phyloP scores from a whole-genome alignment of 2,329 filamentous ascomycete genomes.

The Didymella segeticola region DNA sequence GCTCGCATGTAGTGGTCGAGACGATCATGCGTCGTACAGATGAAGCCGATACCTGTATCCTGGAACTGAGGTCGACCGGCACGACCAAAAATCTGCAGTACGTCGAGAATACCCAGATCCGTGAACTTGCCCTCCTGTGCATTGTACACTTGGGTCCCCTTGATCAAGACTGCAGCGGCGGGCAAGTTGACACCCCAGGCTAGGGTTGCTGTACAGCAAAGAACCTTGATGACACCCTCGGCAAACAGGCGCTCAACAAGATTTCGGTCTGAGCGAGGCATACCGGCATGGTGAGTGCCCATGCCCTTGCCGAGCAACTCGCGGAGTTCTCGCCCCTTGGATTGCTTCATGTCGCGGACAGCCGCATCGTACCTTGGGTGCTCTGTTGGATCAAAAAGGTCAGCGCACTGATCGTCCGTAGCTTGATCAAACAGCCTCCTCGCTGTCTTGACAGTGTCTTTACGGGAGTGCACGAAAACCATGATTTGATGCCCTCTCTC shows the following conservation, averaged over 20 bases:
- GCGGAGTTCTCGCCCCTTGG: constrained; percentile 83
- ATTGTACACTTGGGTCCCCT: constrained; percentile 96
- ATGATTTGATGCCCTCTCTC: constrained; percentile 94
- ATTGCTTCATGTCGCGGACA: constrained; percentile 82
- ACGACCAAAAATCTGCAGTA: constrained; percentile 97
- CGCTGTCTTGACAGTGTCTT: constrained; percentile 90
- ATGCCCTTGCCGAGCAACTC: constrained; percentile 90
- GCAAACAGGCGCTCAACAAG: constrained; percentile 92
- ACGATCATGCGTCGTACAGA: constrained; percentile 95
- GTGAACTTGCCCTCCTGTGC: constrained; percentile 96
- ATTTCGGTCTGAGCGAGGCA: constrained; percentile 93
- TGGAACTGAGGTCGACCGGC: constrained; percentile 97
- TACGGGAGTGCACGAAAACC: constrained; percentile 97
- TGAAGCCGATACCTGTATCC: constrained; percentile 97
- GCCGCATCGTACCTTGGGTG: constrained; percentile 84
- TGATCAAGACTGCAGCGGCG: constrained; percentile 95
- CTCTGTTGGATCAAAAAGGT: constrained; percentile 80
- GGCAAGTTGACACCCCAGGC: constrained; percentile 99
- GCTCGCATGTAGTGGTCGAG: constrained; percentile 88
- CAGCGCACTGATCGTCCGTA: constrained; percentile 75
- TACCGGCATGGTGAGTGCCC: constrained; percentile 94
- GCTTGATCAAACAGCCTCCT: constrained; percentile 87
- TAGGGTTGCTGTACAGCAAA: constrained; percentile 96
- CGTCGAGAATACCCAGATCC: constrained; percentile 93
- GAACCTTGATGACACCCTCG: constrained; percentile 91